phyloP scores from a whole-genome alignment of 2,329 filamentous ascomycete species.

The Bipolaris bicolor region DNA sequence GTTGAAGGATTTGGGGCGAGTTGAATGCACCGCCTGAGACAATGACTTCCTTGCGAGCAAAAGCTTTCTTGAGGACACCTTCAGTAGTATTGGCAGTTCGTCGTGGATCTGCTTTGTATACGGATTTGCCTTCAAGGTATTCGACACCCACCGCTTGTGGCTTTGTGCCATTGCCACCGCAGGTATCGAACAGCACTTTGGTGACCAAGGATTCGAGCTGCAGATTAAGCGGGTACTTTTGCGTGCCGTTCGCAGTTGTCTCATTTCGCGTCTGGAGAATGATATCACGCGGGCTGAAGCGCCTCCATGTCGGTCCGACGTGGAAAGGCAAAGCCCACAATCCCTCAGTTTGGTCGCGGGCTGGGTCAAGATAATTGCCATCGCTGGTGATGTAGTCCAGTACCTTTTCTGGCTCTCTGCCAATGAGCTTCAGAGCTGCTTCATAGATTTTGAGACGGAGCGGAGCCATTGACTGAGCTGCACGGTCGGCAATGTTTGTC shows the following conservation, averaged over 20 bases:
- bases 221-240: conserved; percentile 25
- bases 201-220: conserved; percentile 50
- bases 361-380: conserved; percentile 20
- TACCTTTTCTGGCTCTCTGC: conserved; percentile 21
- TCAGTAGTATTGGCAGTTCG: conserved; percentile 21
- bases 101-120: conserved; percentile 54
- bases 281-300: conserved; percentile 24
- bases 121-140: conserved; percentile 48
- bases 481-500: conserved; percentile 21
- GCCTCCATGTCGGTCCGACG: conserved; percentile 22
- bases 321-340: conserved; percentile 47
- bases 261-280: conserved; percentile 18
- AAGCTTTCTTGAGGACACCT: conserved; percentile 14
- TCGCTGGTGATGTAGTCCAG: conserved; percentile 25
- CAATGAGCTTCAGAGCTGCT: conserved; percentile 21
- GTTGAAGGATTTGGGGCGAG: conserved; percentile 66
- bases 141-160: conserved; percentile 53
- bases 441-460: conserved; percentile 19
- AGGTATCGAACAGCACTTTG: conserved; percentile 48
- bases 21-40: conserved; percentile 60
- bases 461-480: conserved; percentile 5
- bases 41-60: conserved; percentile 31
- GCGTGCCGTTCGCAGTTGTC: conserved; percentile 14
- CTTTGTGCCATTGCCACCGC: conserved; percentile 18
- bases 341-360: conserved; percentile 39